Conservation (phyloP, 78 protist genomes). For the Protostelium mycophagum region DNA sequence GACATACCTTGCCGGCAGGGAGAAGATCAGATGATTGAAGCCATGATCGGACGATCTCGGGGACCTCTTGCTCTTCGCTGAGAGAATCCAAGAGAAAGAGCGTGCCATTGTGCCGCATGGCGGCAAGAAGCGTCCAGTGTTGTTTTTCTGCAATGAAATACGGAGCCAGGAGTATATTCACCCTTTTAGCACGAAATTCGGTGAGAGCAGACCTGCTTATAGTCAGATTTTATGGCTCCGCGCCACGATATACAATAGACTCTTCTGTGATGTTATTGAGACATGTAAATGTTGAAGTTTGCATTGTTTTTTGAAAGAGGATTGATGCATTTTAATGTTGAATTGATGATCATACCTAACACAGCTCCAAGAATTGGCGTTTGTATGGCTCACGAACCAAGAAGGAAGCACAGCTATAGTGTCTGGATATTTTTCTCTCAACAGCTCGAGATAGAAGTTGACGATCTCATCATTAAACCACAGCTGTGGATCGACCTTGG, state of each 20-base stretch:
- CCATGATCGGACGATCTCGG: not conserved
- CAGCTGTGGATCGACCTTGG: not conserved
- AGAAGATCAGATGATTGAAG: not conserved
- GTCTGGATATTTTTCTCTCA: not conserved
- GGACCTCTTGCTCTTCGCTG: not conserved
- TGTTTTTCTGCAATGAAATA: not conserved
- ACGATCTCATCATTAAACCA: slow-evolving; percentile 65
- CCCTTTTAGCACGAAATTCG: not conserved
- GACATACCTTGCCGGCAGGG: not conserved
- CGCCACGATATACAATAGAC: no score
- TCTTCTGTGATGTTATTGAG: no score
- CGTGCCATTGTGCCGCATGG: not conserved
- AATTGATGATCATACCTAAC: not conserved
- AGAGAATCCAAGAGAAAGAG: not conserved
- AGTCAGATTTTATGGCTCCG: no score
- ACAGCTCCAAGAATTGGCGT: not conserved
- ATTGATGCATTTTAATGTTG: no score
- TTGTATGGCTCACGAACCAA: not conserved
- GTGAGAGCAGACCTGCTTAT: not conserved
- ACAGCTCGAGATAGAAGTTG: slow-evolving; percentile 45
- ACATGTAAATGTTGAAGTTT: no score
- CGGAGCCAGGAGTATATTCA: not conserved
- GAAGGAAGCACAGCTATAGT: not conserved
- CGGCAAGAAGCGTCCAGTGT: not conserved
- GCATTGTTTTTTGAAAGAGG: no score